Percentiles rank a stretch among this genome's conserved stretches.
phyloP scores from a whole-genome alignment of 768 basidiomycete species.

The Macrolepiota dolichaula region DNA sequence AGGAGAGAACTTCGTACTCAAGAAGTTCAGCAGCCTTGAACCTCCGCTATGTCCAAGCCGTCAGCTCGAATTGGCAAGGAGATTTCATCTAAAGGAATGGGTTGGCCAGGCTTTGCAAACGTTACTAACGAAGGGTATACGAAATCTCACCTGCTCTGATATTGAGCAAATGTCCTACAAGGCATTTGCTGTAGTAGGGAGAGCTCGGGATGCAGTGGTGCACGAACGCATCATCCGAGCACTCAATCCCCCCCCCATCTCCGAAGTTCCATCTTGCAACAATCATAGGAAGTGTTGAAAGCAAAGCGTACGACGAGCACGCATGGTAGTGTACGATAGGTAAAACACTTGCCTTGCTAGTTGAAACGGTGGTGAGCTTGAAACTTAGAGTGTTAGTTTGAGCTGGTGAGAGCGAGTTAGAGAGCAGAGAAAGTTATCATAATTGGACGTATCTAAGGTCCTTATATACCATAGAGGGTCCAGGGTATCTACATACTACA shows the following conservation, averaged over 20 bases:
- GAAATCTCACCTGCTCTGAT: neutral
- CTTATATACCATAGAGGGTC: too few species aligned
- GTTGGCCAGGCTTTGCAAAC: neutral
- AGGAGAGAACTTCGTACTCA: neutral
- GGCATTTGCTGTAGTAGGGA: neutral
- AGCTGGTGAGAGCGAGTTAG: too few species aligned
- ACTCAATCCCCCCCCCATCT: neutral
- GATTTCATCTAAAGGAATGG: neutral
- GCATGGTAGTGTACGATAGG: too few species aligned
- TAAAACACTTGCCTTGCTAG: too few species aligned
- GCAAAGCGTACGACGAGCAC: too few species aligned
- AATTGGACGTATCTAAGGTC: too few species aligned
- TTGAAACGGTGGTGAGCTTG: too few species aligned
- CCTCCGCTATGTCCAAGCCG: neutral
- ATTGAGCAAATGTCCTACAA: neutral
- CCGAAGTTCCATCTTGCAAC: neutral
- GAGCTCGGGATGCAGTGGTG: neutral
- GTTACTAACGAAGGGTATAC: neutral
- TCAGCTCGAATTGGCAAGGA: neutral
- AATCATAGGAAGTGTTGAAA: neutral
- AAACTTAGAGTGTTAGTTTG: too few species aligned
- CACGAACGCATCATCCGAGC: neutral
- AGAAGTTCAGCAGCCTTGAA: neutral
- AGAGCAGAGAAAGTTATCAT: too few species aligned
- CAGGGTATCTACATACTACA: too few species aligned